These are phyloP conservation scores for Podospora appendiculata DNA, from an alignment of 495 filamentous ascomycete species.

Conservation along the genomic window DNA sequence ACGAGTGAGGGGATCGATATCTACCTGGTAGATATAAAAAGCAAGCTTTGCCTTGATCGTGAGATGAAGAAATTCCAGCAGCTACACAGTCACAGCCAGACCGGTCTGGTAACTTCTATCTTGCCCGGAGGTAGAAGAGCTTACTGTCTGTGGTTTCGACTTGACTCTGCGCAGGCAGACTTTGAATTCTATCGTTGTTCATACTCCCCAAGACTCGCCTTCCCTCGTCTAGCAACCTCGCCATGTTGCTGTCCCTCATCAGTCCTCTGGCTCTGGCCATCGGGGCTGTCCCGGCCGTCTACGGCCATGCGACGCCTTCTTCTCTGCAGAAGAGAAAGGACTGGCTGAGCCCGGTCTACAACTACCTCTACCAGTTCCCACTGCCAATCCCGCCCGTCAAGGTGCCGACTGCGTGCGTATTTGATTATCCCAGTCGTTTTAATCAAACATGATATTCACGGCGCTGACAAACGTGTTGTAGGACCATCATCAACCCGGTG, in stretches of 20 bases:
- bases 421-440: constrained; percentile 1
- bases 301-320: neutral
- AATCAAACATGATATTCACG: neutral
- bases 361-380: constrained; percentile 35
- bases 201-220: no score
- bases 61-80: no score
- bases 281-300: neutral
- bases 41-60: no score
- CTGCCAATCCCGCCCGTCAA: constrained; percentile 45
- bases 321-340: constrained; percentile 5
- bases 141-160: no score
- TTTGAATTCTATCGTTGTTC: no score
- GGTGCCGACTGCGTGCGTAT: constrained; percentile 26
- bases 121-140: no score
- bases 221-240: no score
- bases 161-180: no score
- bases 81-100: no score
- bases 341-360: constrained; percentile 26
- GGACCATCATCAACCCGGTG: constrained; percentile 23
- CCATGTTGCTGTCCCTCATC: neutral
- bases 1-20: no score
- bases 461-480: neutral
- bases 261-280: neutral
- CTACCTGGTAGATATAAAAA: no score
- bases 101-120: no score